Evolutionary conservation across 2,329 filamentous ascomycete genomes (phyloP), one percentile per base, ranked within the genome.

Genomic region (Colletotrichum sp.): DNA sequence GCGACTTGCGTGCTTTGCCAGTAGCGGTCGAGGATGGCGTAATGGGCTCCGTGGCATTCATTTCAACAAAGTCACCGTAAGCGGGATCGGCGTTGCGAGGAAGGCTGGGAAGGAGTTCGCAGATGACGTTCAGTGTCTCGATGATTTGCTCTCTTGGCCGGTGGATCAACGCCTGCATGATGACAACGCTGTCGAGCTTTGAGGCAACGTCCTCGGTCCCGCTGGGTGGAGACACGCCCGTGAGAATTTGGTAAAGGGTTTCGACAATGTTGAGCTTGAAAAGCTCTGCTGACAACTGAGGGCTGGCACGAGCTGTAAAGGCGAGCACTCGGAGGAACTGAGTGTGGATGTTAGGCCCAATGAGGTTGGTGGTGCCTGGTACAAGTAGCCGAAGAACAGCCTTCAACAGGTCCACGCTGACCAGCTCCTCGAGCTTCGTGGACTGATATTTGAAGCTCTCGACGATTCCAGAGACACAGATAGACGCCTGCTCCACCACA

Each of bases 91-190:
- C 87, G 36, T 88, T 88, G 70, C 89, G 89, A 15, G 93, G 93
- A 18, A 96, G 88, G 66, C 92, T 93, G 2, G 96, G 96, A 44
- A 99, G 89, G 34, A 99, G 89, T 86, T 99, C 97, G 86, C 97
- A 98, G 78, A 99, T 96, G 78, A 99, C 96, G 83, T 99, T 99
- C 78, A 99, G 90, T 2, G 98, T 98, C 87, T 99, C 97, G 80
- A 96, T 97, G 22, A 99, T 95, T 85, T 99, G 97, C 79, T 99
- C 98, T 72, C 96, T 93, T 8, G 97, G 97, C 55, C 96, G 93
- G 82, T 99, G 97, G 68, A 99, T 98, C 78, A 99, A 89, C 48
- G 98, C 96, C 86, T 99, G 97, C 98, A 99, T 99, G 81, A 99
- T 97, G 62, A 99, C 92, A 71, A 99, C 96, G 82, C 96, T 98